Conservation (phyloP, 139 green algal species). For the Picochlorum sp. region DNA sequence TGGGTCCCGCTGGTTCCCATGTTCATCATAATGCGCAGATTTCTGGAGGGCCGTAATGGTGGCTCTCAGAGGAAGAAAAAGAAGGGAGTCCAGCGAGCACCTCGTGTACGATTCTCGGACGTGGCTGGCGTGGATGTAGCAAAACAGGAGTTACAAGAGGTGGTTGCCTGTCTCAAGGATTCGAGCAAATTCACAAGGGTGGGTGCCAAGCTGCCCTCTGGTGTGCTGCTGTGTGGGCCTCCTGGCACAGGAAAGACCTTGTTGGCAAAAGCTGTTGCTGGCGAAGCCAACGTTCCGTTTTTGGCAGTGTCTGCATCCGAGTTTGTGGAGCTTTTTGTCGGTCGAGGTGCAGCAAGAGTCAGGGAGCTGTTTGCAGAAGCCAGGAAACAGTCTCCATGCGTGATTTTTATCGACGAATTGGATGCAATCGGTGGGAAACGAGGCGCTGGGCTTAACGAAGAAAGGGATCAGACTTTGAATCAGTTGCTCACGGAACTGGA, state of each 20-base stretch:
- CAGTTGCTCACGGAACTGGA: slow-evolving; percentile 92
- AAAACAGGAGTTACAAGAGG: slow-evolving; percentile 71
- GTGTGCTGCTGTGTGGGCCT: slow-evolving; percentile 67
- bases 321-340: slow-evolving; percentile 99
- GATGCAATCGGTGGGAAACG: slow-evolving; percentile 78
- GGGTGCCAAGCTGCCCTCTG: slow-evolving; percentile 59
- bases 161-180: slow-evolving; percentile 80
- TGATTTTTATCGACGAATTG: slow-evolving; percentile 99
- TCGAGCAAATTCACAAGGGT: slow-evolving; percentile 57
- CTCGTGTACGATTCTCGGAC: slow-evolving; percentile 53
- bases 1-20: slow-evolving; percentile 82
- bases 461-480: slow-evolving; percentile 89
- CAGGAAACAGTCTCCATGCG: slow-evolving; percentile 63
- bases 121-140: slow-evolving; percentile 75
- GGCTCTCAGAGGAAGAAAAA: slow-evolving; percentile 24
- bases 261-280: slow-evolving; percentile 79
- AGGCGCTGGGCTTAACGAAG: slow-evolving; percentile 86
- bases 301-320: slow-evolving; percentile 84
- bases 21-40: slow-evolving; percentile 55
- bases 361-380: slow-evolving; percentile 88
- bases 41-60: slow-evolving; percentile 39
- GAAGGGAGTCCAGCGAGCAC: neutral
- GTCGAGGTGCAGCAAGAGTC: slow-evolving; percentile 80
- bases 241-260: slow-evolving; percentile 82
- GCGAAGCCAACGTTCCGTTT: slow-evolving; percentile 87